Percentiles rank a stretch among this genome's conserved stretches.
Conservation (phyloP, 331 rosid species). For the Quercus tomentella region DNA sequence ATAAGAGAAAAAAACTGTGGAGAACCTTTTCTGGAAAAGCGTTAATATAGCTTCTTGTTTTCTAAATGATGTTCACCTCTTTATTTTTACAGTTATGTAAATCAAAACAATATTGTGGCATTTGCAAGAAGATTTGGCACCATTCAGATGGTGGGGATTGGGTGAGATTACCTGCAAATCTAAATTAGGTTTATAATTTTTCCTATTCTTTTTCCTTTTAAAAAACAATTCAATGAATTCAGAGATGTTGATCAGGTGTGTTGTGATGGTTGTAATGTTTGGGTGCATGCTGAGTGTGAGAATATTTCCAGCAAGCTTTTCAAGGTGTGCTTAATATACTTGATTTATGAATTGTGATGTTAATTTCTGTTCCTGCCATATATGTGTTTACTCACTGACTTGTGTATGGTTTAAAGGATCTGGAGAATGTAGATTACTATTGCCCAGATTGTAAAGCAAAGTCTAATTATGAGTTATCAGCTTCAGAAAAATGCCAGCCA, state of each 20-base stretch:
- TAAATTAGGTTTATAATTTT: slow-evolving; percentile 2
- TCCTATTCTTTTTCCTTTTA: background rate
- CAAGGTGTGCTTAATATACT: slow-evolving; percentile 44
- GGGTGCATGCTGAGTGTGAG: slow-evolving; percentile 98
- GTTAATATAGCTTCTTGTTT: background rate
- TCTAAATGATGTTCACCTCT: background rate
- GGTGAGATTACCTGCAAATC: slow-evolving; percentile 61
- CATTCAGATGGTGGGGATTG: slow-evolving; percentile 93
- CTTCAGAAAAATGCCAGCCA: slow-evolving; percentile 34
- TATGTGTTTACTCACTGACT: slow-evolving; percentile 6
- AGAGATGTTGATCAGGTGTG: slow-evolving; percentile 59
- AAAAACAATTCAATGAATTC: slow-evolving; percentile 5
- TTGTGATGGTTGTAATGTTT: slow-evolving; percentile 96
- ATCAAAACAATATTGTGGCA: slow-evolving; percentile 94
- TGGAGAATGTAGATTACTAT: slow-evolving; percentile 67
- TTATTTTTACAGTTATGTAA: slow-evolving; percentile 56
- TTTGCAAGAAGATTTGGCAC: slow-evolving; percentile 94
- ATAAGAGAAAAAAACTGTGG: background rate
- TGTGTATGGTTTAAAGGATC: slow-evolving; percentile 53
- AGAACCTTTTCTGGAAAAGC: background rate
- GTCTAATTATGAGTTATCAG: slow-evolving; percentile 33
- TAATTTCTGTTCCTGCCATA: background rate
- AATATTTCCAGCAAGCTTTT: slow-evolving; percentile 55
- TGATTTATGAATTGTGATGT: background rate
- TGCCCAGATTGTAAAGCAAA: slow-evolving; percentile 88